Conservation (phyloP, 257 asterid genomes). For the Rhazya stricta region DNA sequence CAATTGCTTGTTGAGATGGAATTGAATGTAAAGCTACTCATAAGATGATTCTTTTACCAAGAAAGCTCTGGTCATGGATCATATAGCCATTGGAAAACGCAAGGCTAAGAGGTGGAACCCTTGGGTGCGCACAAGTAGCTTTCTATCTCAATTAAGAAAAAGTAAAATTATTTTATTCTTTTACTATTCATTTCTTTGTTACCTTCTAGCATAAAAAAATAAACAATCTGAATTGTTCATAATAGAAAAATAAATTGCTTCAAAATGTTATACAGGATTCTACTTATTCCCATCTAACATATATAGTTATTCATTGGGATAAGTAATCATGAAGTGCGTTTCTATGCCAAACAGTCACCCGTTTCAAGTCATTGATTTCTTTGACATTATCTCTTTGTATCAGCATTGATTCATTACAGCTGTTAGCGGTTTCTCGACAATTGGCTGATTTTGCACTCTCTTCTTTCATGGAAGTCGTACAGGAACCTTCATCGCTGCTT, state of each 20-base stretch:
- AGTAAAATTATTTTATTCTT: not conserved
- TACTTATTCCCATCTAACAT: not conserved
- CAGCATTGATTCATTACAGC: not conserved
- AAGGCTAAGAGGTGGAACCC: not conserved
- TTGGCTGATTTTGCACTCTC: slow-evolving; percentile 17
- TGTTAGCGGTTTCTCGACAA: not conserved
- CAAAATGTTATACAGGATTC: not conserved
- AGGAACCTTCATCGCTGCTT: slow-evolving; percentile 57
- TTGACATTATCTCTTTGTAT: not conserved
- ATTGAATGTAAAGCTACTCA: not conserved
- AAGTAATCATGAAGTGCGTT: not conserved
- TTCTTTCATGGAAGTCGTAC: slow-evolving; percentile 53
- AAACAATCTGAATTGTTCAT: not conserved
- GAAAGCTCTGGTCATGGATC: not conserved
- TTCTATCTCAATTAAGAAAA: not conserved
- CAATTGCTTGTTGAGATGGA: not conserved
- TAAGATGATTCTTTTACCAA: not conserved
- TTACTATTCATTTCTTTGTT: not conserved
- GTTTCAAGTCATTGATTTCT: not conserved
- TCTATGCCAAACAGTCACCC: not conserved
- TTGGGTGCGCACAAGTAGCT: not conserved
- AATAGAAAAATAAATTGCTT: not conserved
- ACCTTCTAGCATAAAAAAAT: not conserved
- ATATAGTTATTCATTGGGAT: not conserved
- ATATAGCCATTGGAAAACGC: not conserved